Base-by-base conservation (phyloP, 306 rosid genomes). In the Ammopiptanthus mongolicus region DNA sequence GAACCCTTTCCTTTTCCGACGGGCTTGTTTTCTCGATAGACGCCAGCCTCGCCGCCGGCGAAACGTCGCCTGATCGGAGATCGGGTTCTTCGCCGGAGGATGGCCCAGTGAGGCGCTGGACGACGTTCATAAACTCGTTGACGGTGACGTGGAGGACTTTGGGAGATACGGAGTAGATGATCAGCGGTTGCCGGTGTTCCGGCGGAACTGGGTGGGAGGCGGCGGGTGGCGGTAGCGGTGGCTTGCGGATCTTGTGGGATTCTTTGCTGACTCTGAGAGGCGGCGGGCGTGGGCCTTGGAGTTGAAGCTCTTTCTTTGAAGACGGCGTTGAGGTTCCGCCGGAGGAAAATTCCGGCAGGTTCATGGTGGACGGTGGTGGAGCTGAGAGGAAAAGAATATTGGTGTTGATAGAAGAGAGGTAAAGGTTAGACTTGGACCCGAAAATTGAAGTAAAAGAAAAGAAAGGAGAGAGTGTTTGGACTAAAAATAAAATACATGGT, bases 11-110 rank as follows among this genome's bases (percentile, higher is more conserved):
- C 56, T 83, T 85, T 62, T 91, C 95, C 0, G 93, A 75, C 6
- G 91, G 96, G 74, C 97, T 92, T 0, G 93, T 88, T 63, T 82
- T 90, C 28, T 92, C 97, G 13, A 95, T 92, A 6, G 97, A 82
- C 22, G 99, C 99, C 0, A 92, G 74, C 15, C 97, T 86, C 8
- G 97, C 99, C 5, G 99, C 99, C 33, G 99, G 99, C 0, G 99
- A 95, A 0, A 95, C 75, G 10, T 84, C 88, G 4, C 94, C 97
- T 25, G 86, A 55, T 71, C 80, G 57, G 37, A 62, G 56, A 13
- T 73, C 18, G 0, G 81, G 15, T 44, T 76, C 81, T 0, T 84
- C 74, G 10, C 68, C 53, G n/a, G 96, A 19, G 5, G 91, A 84
- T 0, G 84, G 87, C 0, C 99, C 99, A 12, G 99, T 95, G 70